Evolutionary conservation across 495 filamentous ascomycete genomes (phyloP).

Genomic region (Hyaloscypha finlandica): DNA sequence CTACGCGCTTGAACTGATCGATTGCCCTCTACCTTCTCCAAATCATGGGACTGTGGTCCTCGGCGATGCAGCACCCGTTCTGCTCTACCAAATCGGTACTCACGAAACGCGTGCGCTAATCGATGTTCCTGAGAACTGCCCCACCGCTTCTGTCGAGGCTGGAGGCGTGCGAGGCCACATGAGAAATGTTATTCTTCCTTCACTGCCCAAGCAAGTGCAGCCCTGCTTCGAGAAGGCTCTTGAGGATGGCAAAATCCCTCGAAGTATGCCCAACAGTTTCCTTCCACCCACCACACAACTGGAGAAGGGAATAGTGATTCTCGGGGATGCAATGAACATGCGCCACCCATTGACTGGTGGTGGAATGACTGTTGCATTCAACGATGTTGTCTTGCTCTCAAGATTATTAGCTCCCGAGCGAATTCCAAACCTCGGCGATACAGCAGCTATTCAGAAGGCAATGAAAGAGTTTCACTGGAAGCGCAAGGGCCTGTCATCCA

Average conservation of each 20-base stretch:
- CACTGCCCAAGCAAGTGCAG: slow-evolving; percentile 69
- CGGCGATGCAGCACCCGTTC: slow-evolving; percentile 73
- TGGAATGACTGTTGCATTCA: slow-evolving; percentile 86
- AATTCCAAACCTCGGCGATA: slow-evolving; percentile 70
- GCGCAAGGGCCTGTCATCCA: slow-evolving; percentile 75
- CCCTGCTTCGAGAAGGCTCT: slow-evolving; percentile 77
- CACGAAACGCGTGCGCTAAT: slow-evolving; percentile 90
- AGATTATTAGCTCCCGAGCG: slow-evolving; percentile 64
- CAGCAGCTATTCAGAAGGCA: slow-evolving; percentile 60
- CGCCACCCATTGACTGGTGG: slow-evolving; percentile 84
- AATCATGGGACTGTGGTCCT: slow-evolving; percentile 87
- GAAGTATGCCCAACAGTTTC: slow-evolving; percentile 92
- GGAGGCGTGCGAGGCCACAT: slow-evolving; percentile 87
- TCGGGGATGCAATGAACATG: slow-evolving; percentile 89
- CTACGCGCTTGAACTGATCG: slow-evolving; percentile 88
- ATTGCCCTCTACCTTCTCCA: slow-evolving; percentile 72
- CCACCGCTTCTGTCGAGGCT: slow-evolving; percentile 65
- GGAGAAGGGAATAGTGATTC: slow-evolving; percentile 73
- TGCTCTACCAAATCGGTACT: slow-evolving; percentile 96
- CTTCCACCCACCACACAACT: slow-evolving; percentile 71
- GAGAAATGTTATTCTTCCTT: slow-evolving; percentile 71
- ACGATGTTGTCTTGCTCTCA: slow-evolving; percentile 71
- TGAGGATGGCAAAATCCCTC: slow-evolving; percentile 63
- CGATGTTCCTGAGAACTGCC: slow-evolving; percentile 80
- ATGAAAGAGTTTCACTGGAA: slow-evolving; percentile 84